Base-by-base conservation (phyloP, 352 stramenopile genomes). In the Thraustochytrium striatum region DNA sequence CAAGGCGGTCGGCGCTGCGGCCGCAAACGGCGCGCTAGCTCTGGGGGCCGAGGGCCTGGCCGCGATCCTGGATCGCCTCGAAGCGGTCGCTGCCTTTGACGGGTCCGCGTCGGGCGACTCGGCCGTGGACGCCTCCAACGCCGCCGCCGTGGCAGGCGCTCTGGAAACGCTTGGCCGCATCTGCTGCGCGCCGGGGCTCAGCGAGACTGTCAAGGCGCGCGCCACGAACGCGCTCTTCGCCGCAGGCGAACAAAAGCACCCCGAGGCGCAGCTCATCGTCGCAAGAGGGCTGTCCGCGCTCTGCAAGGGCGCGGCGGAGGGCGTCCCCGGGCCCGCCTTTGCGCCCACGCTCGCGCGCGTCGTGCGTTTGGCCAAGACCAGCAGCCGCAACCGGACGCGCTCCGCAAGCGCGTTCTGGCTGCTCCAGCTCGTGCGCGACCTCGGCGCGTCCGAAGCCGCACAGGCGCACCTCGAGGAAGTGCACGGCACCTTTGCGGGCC, bases 401-500 rank as follows among this genome's bases (percentile, higher is more conserved):
- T 30, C 65, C 16, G 21, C 65, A 5, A 33, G 41, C 11, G 44
- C 65, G 8, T 75, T 75, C 36, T 75, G 65, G 65, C 65, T 75
- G 11, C 28, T 75, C 9, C 44, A 58, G n/a, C 43, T 75, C 30
- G 52, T 75, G n/a, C 44, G 44, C 16, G 52, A 75, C 25, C 25
- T 75, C 0, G 47, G 9, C 0, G 32, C 7, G n/a, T 19, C 8
- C 0, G 47, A 68, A 7, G n/a, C 11, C 21, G 7, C 52, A 1
- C 65, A 75, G 50, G 11, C 44, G 9, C 13, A 35, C 36, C 30
- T 75, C 28, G 65, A 75, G n/a, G 44, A 35, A 5, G 21, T 21
- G 21, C 65, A 75, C 39, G 50, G n/a, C n/a, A 72, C 65, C 39
- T 75, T 75, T 61, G 65, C 65, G 39, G 30, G 44, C 1, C 30